These are phyloP conservation scores for Penicillium carneum DNA, from an alignment of 2,329 filamentous ascomycete species.

Conservation along the genomic window DNA sequence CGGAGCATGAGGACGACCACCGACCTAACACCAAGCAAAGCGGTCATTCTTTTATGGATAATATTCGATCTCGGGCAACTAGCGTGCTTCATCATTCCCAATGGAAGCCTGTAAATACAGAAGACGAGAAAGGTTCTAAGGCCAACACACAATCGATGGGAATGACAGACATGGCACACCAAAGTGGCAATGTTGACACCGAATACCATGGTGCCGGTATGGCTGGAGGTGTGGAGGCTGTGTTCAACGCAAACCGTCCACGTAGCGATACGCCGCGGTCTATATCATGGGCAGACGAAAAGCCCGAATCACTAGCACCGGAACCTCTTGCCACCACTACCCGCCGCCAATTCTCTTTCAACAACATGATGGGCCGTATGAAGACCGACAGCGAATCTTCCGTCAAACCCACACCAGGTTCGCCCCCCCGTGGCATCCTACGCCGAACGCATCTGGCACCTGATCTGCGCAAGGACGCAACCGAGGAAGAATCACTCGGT, in stretches of 20 bases:
- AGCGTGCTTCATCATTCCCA: conserved; percentile 47
- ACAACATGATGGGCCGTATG: conserved; percentile 75
- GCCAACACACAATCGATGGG: conserved; percentile 68
- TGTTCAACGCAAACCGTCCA: conserved; percentile 30
- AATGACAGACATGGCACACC: conserved; percentile 66
- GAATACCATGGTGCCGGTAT: conserved; percentile 39
- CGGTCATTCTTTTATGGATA: conserved; percentile 48
- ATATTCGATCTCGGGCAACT: conserved; percentile 49
- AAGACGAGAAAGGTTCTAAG: conserved; percentile 41
- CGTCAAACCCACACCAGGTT: conserved; percentile 30
- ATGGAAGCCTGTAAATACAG: conserved; percentile 44
- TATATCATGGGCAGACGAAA: conserved; percentile 47
- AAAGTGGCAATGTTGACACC: conserved; percentile 57
- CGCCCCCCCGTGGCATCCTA: conserved; percentile 49
- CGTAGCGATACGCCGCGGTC: conserved; percentile 52
- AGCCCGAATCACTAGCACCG: conserved; percentile 27
- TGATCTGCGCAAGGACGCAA: conserved; percentile 60
- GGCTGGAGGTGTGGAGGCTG: conserved; percentile 37
- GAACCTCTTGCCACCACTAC: conserved; percentile 60
- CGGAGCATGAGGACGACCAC: conserved; percentile 59
- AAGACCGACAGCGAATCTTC: conserved; percentile 37
- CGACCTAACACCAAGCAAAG: conserved; percentile 42
- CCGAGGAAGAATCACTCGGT: conserved; percentile 82
- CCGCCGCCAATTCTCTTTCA: conserved; percentile 87
- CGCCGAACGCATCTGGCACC: conserved; percentile 49